Percentiles rank a stretch among this genome's conserved stretches.
These are phyloP conservation scores for Fraxinus floribunda DNA, from an alignment of 305 asterid genomes.

Conservation along the genomic window DNA sequence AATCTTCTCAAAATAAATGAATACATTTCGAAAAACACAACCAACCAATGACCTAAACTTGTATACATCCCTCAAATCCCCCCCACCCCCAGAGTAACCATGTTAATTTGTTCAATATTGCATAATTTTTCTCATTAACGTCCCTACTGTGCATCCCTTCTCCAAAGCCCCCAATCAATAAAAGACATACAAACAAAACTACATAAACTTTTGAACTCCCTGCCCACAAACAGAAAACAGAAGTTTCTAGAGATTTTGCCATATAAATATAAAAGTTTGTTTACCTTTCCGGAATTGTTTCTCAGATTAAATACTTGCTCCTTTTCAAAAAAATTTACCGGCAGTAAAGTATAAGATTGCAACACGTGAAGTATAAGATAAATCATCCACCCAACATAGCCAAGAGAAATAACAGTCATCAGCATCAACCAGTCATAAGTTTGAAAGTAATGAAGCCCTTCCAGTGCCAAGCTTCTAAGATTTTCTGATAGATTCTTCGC, in stretches of 20 bases:
- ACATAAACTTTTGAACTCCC: background rate
- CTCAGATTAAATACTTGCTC: slow-evolving; percentile 47
- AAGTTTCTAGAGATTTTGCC: background rate
- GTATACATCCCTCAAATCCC: too few species aligned
- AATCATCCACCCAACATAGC: slow-evolving; percentile 96
- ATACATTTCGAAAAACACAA: background rate
- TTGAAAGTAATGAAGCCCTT: slow-evolving; percentile 93
- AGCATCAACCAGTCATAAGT: slow-evolving; percentile 97
- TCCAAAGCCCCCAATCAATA: background rate
- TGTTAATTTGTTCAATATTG: background rate
- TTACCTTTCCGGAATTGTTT: slow-evolving; percentile 55
- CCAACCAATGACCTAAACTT: background rate
- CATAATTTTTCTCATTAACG: background rate
- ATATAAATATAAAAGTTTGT: background rate
- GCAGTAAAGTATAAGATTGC: slow-evolving; percentile 76
- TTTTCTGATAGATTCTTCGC: slow-evolving; percentile 70
- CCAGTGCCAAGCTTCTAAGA: slow-evolving; percentile 77
- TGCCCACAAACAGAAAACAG: background rate
- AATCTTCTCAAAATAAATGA: background rate
- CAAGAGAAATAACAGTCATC: slow-evolving; percentile 82
- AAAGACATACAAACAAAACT: background rate
- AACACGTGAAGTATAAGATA: slow-evolving; percentile 75
- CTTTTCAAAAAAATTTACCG: slow-evolving; percentile 43
- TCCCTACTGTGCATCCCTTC: background rate
- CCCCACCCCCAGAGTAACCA: background rate